Percentiles rank a stretch among this genome's conserved stretches.
Evolutionary conservation across 192 early-diverging fungal genomes (phyloP).

Genomic region (Podila minutissima): DNA sequence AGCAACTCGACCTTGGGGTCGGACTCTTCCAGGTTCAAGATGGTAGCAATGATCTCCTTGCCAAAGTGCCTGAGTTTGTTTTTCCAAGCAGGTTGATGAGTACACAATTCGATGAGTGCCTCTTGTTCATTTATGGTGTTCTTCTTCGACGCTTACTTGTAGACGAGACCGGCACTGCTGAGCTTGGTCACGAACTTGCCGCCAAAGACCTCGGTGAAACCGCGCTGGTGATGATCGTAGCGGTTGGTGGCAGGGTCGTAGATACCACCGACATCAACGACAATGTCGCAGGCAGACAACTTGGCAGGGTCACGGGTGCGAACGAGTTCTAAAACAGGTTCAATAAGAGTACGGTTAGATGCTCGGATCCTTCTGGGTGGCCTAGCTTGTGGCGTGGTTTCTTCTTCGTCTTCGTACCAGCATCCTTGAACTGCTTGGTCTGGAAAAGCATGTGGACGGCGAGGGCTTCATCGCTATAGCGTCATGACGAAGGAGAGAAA

Average conservation of each 20-base stretch:
- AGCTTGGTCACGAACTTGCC: conserved; percentile 82
- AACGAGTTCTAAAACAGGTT: conserved; percentile 56
- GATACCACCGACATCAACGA: conserved; percentile 95
- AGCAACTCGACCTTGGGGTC: conserved; percentile 72
- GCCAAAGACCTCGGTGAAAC: conserved; percentile 90
- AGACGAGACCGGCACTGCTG: conserved; percentile 94
- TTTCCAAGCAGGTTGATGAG: background rate
- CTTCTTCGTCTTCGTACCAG: conserved; percentile 31
- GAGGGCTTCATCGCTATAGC: conserved; percentile 83
- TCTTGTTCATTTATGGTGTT: no score
- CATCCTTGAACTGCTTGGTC: conserved; percentile 67
- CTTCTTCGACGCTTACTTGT: conserved; percentile 69
- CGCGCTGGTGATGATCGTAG: conserved; percentile 96
- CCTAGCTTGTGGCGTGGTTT: no score
- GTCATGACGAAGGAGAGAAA: conserved; percentile 6
- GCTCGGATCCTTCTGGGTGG: background rate
- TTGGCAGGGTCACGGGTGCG: conserved; percentile 87
- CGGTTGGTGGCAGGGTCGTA: conserved; percentile 80
- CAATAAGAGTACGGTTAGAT: conserved; percentile 6
- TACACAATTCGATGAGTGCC: background rate
- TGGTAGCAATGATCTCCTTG: conserved; percentile 74
- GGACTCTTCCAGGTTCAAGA: conserved; percentile 59
- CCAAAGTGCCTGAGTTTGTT: conserved; percentile 82
- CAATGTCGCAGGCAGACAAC: conserved; percentile 81
- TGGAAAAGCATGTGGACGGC: conserved; percentile 88